These are phyloP conservation scores for Cryphonectria parasitica DNA, from an alignment of 2,329 filamentous ascomycete species.

Conservation along the genomic window DNA sequence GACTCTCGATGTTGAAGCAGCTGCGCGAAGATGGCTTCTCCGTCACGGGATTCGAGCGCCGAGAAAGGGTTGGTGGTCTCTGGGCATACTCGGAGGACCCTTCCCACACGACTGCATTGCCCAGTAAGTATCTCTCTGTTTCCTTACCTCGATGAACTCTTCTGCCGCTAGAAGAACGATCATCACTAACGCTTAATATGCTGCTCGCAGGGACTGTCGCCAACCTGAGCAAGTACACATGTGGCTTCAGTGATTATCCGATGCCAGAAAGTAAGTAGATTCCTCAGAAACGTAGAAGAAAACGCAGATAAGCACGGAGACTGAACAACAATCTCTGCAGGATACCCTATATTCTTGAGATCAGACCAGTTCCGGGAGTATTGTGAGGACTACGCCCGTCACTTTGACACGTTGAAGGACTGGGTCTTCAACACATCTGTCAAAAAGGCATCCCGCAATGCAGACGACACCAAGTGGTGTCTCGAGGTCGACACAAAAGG, in stretches of 20 bases:
- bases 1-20: constrained; percentile 43
- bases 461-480: constrained; percentile 34
- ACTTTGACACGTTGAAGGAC: constrained; percentile 37
- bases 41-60: constrained; percentile 48
- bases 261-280: constrained; percentile 37
- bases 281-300: background rate
- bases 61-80: constrained; percentile 46
- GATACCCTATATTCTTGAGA: constrained; percentile 26
- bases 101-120: constrained; percentile 42
- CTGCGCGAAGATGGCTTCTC: constrained; percentile 50
- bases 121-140: constrained; percentile 28
- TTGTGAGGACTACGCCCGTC: constrained; percentile 39
- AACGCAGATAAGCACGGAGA: background rate
- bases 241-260: constrained; percentile 43
- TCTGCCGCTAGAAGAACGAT: background rate
- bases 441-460: constrained; percentile 31
- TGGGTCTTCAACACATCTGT: constrained; percentile 37
- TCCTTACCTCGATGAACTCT: background rate
- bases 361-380: constrained; percentile 37
- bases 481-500: constrained; percentile 35
- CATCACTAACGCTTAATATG: constrained; percentile 26
- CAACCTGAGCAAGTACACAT: constrained; percentile 33
- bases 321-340: background rate
- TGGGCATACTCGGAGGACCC: constrained; percentile 47
- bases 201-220: constrained; percentile 12